Base-by-base conservation (phyloP, 495 filamentous ascomycete species). In the Aspergillus funiculosus region DNA sequence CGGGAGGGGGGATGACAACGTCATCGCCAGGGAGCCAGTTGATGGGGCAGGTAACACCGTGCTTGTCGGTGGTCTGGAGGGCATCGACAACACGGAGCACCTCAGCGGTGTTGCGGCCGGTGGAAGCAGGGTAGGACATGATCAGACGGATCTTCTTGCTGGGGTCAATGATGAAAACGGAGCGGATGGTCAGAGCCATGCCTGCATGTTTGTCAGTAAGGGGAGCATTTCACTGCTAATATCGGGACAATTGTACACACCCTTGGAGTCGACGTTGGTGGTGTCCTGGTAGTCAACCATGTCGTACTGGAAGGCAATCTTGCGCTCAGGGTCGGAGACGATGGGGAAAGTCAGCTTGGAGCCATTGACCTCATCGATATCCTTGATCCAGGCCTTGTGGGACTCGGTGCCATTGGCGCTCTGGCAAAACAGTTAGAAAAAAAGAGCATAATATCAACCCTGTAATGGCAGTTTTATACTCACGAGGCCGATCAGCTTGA, bases 101-200 rank as follows among this genome's bases (percentile, higher is more conserved):
- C 73, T 97, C 92, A 55, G 88, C 89, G 46, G 87, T 86, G 74
- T 97, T 98, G 59, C 92, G 88, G 62, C 92, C 94, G 21, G 94
- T 97, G 31, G 89, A 95, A 46, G 94, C 92, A 13, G 94, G 94
- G 79, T 96, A 98, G 56, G 89, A 84, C 51, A 97, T 78, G 67
- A 95, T 96, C 59, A 89, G 82, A 58, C 92, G 89, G 69, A 97
- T 96, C 57, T 83, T 89, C 82, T 97, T 96, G 78, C 84, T 94
- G 44, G 92, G 94, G 76, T 97, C 92, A 67, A 98, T 94, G 74
- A 97, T 76, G 79, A 97, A 98, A 69, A 97, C 94, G 53, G 88
- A 94, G 62, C 92, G 90, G 76, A 98, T 96, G 63, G 92, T 97
- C 73, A 97, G 95, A 45, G 92, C 89, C 58, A 95, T 89, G 24